Evolutionary conservation across 495 filamentous ascomycete species (phyloP).

Genomic region (Filosporella fistucella): DNA sequence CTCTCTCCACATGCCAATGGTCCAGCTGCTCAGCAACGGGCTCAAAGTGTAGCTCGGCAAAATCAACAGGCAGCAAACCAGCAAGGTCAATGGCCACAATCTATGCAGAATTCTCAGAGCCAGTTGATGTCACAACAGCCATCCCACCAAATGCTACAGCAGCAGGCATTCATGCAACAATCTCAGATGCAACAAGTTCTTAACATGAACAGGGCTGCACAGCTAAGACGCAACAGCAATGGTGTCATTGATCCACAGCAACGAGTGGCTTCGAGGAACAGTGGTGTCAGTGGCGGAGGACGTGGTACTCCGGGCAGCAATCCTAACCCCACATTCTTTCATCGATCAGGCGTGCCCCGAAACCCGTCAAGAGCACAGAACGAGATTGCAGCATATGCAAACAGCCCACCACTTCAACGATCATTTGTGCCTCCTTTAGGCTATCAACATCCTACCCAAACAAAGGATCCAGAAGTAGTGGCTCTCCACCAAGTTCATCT

Average conservation of each 20-base stretch:
- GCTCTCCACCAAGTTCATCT: constrained; percentile 26
- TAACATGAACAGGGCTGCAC: constrained; percentile 7
- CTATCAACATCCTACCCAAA: constrained; percentile 1
- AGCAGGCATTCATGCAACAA: constrained; percentile 5
- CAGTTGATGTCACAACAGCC: constrained; percentile 13
- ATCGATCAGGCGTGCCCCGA: background rate
- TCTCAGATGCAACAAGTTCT: constrained; percentile 1
- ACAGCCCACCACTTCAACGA: constrained; percentile 4
- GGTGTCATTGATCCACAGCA: constrained; percentile 4
- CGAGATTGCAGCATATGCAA: background rate
- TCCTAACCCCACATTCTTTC: background rate
- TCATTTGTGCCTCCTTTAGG: constrained; percentile 17
- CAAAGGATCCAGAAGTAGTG: constrained; percentile 12
- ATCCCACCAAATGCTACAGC: background rate
- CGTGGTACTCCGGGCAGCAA: constrained; percentile 1
- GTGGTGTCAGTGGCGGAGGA: constrained; percentile 5
- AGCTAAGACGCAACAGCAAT: constrained; percentile 6
- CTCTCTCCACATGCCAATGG: too few relatives aligned
- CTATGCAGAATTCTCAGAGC: background rate
- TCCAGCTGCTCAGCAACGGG: constrained; percentile 2
- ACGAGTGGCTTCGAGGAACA: constrained; percentile 6
- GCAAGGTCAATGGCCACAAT: background rate
- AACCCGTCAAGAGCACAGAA: background rate
- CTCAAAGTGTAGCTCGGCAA: constrained; percentile 1
- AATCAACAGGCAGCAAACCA: background rate